A percentile compares a stretch with the other conserved stretches of the same genome.
Conservation (phyloP, 2,329 filamentous ascomycete genomes). For the Penicillium glabrum region DNA sequence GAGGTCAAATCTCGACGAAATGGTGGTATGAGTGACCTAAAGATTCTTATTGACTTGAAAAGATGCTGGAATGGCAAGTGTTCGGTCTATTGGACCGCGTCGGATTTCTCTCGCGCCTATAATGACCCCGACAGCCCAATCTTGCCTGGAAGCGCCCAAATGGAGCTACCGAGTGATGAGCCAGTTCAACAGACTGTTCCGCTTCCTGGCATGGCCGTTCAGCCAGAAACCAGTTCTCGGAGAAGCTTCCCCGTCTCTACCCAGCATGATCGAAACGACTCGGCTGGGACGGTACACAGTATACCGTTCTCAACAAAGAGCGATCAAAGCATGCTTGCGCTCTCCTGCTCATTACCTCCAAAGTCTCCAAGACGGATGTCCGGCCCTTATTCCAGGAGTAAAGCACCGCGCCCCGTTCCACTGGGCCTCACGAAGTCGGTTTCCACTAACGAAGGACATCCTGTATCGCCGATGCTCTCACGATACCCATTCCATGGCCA, state of each 20-base stretch:
- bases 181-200: conserved; percentile 11
- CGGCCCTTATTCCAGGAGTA: conserved; percentile 30
- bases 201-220: conserved; percentile 1
- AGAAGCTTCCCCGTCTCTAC: conserved; percentile 15
- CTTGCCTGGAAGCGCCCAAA: conserved; percentile 70
- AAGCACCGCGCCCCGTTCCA: conserved; percentile 44
- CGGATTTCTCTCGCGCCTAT: conserved; percentile 61
- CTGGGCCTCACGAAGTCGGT: conserved; percentile 33
- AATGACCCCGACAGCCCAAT: conserved; percentile 67
- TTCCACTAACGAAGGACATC: conserved; percentile 29
- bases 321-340: conserved; percentile 55
- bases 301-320: conserved; percentile 41
- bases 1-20: conserved; percentile 53
- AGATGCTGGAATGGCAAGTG: conserved; percentile 96
- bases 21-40: conserved; percentile 65
- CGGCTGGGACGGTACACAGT: conserved; percentile 35
- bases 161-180: conserved; percentile 48
- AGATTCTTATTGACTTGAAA: conserved; percentile 90
- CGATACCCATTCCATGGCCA: conserved; percentile 61
- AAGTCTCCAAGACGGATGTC: conserved; percentile 43
- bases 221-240: conserved; percentile 12
- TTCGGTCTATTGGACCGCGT: conserved; percentile 80
- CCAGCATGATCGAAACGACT: conserved; percentile 37
- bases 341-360: conserved; percentile 61
- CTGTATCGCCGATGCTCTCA: conserved; percentile 30